A percentile compares a stretch with the other conserved stretches of the same genome.
Conservation (phyloP, 1,284 basidiomycete species). For the Taiwanofungus camphoratus region DNA sequence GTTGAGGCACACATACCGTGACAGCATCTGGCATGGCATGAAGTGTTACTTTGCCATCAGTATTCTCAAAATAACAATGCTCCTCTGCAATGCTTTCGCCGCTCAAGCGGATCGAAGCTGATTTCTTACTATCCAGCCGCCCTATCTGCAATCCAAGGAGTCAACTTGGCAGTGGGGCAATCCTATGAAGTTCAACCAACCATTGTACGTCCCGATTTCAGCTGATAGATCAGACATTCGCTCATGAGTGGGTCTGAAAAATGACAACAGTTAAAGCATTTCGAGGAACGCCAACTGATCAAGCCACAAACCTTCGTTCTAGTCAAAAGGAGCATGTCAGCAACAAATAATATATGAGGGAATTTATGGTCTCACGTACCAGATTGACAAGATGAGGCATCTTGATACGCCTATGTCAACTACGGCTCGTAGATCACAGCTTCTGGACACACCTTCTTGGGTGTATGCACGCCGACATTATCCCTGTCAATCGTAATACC, state of each 20-base stretch:
- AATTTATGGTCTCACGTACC: slow-evolving; percentile 51
- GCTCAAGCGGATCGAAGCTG: slow-evolving; percentile 88
- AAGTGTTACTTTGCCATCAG: slow-evolving; percentile 80
- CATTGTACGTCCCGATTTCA: slow-evolving; percentile 83
- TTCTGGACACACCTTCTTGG: slow-evolving; percentile 69
- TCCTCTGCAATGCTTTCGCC: slow-evolving; percentile 89
- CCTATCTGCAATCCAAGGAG: slow-evolving; percentile 54
- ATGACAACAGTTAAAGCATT: slow-evolving; percentile 13
- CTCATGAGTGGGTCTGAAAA: slow-evolving; percentile 78
- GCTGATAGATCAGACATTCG: slow-evolving; percentile 91
- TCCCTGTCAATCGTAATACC: slow-evolving; percentile 98
- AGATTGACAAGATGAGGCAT: slow-evolving; percentile 95
- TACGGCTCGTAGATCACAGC: not conserved
- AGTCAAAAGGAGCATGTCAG: slow-evolving; percentile 9
- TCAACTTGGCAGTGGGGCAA: slow-evolving; percentile 4
- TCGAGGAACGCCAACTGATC: not conserved
- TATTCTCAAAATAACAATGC: slow-evolving; percentile 90
- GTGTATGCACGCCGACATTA: slow-evolving; percentile 94
- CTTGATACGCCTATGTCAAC: slow-evolving; percentile 31
- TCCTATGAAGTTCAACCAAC: slow-evolving; percentile 37
- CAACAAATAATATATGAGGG: not conserved
- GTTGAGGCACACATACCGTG: slow-evolving; percentile 53
- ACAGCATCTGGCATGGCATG: slow-evolving; percentile 75
- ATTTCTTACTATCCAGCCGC: slow-evolving; percentile 71
- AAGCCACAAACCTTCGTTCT: slow-evolving; percentile 70